Base-by-base conservation (phyloP, 768 basidiomycete species). In the Lactarius akahatsu region DNA sequence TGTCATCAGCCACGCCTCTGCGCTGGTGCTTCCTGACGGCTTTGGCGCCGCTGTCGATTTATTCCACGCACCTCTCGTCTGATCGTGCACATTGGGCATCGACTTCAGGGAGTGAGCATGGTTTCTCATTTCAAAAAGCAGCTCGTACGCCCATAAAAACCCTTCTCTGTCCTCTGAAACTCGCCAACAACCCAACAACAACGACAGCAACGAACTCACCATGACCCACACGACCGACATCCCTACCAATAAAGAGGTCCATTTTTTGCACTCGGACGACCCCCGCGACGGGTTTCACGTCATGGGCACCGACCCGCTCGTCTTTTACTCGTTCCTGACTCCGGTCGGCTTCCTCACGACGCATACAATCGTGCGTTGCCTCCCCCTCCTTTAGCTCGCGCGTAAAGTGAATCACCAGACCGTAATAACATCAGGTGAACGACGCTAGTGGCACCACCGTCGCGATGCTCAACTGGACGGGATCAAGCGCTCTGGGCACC, bases 321-420 rank as follows among this genome's bases (percentile, higher is more conserved):
- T 89, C 71, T 88, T 84, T 77, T 84, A 86, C 73, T 83, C 81
- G 72, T 90, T 91, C 75, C 84, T 87, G 73, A 91, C 89, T 13
- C 77, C 80, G 61, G 77, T 81, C 66, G 78, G 71, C 73, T 54
- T 62, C 61, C 69, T 61, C 40, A 71, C 70, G 69, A 78, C 80
- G 43, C 77, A 79, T 65, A 87, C 86, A 18, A 82, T 80, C 72
- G 86, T 85, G 71, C 72, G 79, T 75, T 62, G 41, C 8, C 15
- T 40, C 71, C 55, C 45, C n/a, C 45, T 43, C 26, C 23, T 52
- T 40, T 23, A 8, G 8, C 32, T 15, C 16, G 20, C 11, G 16
- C 62, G 9, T 20, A 26, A 1, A 43, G n/a, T 30, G 32, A 56
- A 57, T 16, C 11, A 15, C 15, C 11, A 4, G 32, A 28, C 13